Percentiles rank a stretch among this genome's conserved stretches.
Conservation (phyloP, 164 flowering plant genomes). For the Saururus chinensis region DNA sequence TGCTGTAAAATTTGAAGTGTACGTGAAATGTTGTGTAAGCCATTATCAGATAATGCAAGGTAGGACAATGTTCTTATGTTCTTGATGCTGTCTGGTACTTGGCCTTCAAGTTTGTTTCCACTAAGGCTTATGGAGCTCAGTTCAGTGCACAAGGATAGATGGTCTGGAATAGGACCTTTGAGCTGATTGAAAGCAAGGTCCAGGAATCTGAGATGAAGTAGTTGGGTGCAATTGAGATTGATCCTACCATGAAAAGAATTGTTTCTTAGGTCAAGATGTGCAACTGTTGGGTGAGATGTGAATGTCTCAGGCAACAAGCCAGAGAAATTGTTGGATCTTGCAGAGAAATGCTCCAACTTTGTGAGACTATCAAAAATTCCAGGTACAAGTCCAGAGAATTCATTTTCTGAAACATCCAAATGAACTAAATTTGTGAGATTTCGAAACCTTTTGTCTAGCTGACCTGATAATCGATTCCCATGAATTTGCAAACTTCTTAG, state of each 20-base stretch:
- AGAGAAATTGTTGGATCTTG: constrained; percentile 4
- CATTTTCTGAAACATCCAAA: constrained; percentile 10
- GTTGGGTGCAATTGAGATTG: constrained; percentile 37
- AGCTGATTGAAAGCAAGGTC: constrained; percentile 44
- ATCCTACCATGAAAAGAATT: constrained; percentile 15
- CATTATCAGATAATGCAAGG: constrained; percentile 42
- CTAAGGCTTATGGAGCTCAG: constrained; percentile 47
- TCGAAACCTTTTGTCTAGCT: neutral
- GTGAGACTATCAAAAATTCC: constrained; percentile 5
- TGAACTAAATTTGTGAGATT: constrained; percentile 3
- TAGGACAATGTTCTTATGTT: constrained; percentile 30
- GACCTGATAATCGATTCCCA: constrained; percentile 6
- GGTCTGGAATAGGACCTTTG: constrained; percentile 31
- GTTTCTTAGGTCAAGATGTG: constrained; percentile 7
- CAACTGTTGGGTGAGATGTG: neutral
- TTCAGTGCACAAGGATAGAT: constrained; percentile 32
- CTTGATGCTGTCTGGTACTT: constrained; percentile 47
- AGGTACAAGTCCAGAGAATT: constrained; percentile 9
- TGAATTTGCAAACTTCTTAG: constrained; percentile 5
- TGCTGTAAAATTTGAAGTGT: constrained; percentile 43
- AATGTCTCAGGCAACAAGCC: constrained; percentile 9
- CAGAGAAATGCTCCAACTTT: constrained; percentile 6
- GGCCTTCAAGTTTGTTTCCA: constrained; percentile 33
- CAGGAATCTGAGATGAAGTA: constrained; percentile 35
- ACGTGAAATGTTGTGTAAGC: constrained; percentile 30